Evolutionary conservation across 306 rosid species (phyloP).

Genomic region (Lithocarpus polystachyus): DNA sequence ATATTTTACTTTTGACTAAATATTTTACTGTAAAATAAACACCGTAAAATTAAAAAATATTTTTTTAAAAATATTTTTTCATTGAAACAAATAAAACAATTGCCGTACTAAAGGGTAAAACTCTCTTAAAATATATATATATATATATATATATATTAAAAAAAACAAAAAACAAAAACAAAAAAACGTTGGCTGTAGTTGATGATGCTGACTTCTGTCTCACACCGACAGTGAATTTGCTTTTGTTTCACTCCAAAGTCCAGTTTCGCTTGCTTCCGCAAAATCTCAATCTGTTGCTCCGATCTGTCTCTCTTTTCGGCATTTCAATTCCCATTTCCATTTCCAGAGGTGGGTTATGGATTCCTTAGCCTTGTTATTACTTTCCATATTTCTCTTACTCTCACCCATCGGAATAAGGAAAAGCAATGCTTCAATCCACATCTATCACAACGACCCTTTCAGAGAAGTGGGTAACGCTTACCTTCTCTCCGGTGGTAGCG

Average conservation of each 20-base stretch:
- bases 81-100: too few species aligned
- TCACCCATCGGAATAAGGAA: constrained; percentile 20
- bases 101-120: too few species aligned
- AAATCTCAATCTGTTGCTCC: constrained; percentile 18
- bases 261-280: background rate
- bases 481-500: constrained; percentile 97
- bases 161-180: too few species aligned
- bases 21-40: too few species aligned
- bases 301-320: constrained; percentile 27
- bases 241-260: background rate
- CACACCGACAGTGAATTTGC: constrained; percentile 26
- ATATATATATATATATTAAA: too few species aligned
- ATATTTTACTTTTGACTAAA: too few species aligned
- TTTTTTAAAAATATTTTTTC: too few species aligned
- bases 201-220: constrained; percentile 3
- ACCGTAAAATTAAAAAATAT: too few species aligned
- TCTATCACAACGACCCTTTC: constrained; percentile 61
- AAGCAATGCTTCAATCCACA: constrained; percentile 68
- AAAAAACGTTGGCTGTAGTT: background rate
- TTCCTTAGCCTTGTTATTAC: constrained; percentile 26
- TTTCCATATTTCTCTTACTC: constrained; percentile 5
- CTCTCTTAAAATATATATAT: too few species aligned
- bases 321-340: background rate
- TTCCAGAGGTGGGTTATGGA: constrained; percentile 34
- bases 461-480: constrained; percentile 75